Evolutionary conservation across 2,329 filamentous ascomycete genomes (phyloP), one percentile per base, ranked within the genome.

Genomic region (Lachnum nothofagi): DNA sequence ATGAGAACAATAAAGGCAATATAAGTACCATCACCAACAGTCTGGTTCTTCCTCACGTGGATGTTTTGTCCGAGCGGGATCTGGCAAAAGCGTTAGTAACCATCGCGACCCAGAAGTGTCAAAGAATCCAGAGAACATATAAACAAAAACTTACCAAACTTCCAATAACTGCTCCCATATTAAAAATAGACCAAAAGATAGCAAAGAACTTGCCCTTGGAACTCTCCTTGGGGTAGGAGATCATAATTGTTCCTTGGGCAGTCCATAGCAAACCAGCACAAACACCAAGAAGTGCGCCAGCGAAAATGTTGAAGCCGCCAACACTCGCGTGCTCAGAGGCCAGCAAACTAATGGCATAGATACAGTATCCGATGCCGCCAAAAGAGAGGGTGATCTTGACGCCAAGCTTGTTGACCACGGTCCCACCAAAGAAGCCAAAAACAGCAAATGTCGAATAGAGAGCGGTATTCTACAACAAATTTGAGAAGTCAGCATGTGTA

Each of bases 141-240:
- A 5, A 25, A 23, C 24, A 5, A 4, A 9, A 47, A 64, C 70
- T 60, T 63, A 75, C 70, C 60, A 84, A 69, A 62, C 84, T 82
- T 54, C 91, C 91, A 67, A 96, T 88, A 53, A 95, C 90, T 61
- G 83, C 90, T 60, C 91, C 91, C 51, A 91, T 69, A 69, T 95
- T 95, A 77, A 95, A 96, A 63, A 96, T 94, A 67, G 90, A 83
- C 91, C 91, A 95, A 71, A 95, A 95, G 72, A 82, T 83, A 52
- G 86, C 86, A 66, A 95, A 95, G 67, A 90, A 95, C 51, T 84
- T 83, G 38, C 91, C 91, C 75, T 95, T 95, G 56, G 81, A 79
- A 27, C 80, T 68, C 70, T 95, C 91, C 17, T 79, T 74, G 1
- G 90, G 90, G 67, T 95, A 95, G 34, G 86, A 83, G 81, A 95